Percentiles rank a stretch among this genome's conserved stretches.
phyloP scores from a whole-genome alignment of 2,329 filamentous ascomycete genomes.

The Gnomoniopsis smithogilvyi region DNA sequence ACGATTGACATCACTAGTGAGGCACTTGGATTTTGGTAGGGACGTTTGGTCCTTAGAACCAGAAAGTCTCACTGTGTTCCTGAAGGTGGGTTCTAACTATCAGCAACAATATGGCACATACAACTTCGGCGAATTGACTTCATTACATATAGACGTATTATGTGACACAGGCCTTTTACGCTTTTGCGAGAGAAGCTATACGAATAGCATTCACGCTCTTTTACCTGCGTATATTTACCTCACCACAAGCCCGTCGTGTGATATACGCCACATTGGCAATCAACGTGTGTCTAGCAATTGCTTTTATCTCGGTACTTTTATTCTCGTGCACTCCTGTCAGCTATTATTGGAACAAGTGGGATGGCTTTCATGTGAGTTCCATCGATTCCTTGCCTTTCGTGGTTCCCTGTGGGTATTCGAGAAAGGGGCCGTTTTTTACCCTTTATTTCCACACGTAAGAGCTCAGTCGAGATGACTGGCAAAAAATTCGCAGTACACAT shows the following conservation, averaged over 20 bases:
- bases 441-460: too few relatives aligned
- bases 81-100: too few relatives aligned
- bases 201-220: neutral
- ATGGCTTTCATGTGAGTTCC: conserved; percentile 33
- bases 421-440: too few relatives aligned
- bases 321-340: conserved; percentile 50
- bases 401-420: too few relatives aligned
- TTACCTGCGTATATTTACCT: conserved; percentile 1
- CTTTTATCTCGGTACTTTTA: conserved; percentile 41
- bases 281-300: conserved; percentile 25
- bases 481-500: too few relatives aligned
- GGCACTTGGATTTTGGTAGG: too few relatives aligned
- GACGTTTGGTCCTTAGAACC: too few relatives aligned
- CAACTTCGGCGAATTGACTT: too few relatives aligned
- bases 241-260: neutral
- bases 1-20: too few relatives aligned
- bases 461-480: too few relatives aligned
- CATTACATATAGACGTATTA: conserved; percentile 20
- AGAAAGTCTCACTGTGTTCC: too few relatives aligned
- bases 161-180: neutral
- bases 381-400: neutral
- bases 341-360: conserved; percentile 54
- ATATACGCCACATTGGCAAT: neutral
- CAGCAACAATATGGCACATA: too few relatives aligned
- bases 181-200: neutral